Evolutionary conservation across 2,329 filamentous ascomycete species (phyloP), one percentile per base, ranked within the genome.

Genomic region (Aspergillus fischeri): DNA sequence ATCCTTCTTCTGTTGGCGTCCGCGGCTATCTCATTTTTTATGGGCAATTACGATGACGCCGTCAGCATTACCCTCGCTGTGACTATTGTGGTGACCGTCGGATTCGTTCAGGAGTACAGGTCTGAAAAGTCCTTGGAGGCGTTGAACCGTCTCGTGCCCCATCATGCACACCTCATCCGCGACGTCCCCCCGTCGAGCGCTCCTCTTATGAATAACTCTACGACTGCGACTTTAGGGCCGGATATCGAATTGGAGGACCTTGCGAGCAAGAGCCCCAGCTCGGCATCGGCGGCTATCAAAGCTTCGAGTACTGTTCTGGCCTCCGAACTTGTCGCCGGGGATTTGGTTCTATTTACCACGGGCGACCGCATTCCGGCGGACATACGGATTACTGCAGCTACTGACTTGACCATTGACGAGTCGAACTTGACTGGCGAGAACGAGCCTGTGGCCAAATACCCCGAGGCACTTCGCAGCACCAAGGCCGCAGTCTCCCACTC

Each of bases 81-180:
- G 24, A 96, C 92, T 27, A 99, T 99, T 65, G 94, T 99, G 5
- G 92, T 99, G 25, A 89, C 89, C 0, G 94, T 99, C 45, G 94
- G 93, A 1, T 99, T 99, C 66, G 86, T 97, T 53, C 94, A 99
- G 72, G 94, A 99, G 76, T 99, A 99, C 73, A 84, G 94, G 58
- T 97, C 94, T 7, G 94, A 99, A 73, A 95, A 99, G 75, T 97
- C 93, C 2, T 86, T 99, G 63, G 94, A 99, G 75, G 94, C 94
- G 21, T 80, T 99, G 65, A 97, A 90, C 70, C 91, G 94, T 67
- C 80, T 99, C 27, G 93, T 99, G 0, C 95, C 94, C 28, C 95
- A 97, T 72, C 91, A 92, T 72, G 94, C 95, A 29, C 92, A 99
- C 76, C 81, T 97, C n/a, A 91, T 99, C 59, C 87, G 95, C 60